phyloP scores from a whole-genome alignment of 306 rosid genomes.

The Crotalaria pallida region DNA sequence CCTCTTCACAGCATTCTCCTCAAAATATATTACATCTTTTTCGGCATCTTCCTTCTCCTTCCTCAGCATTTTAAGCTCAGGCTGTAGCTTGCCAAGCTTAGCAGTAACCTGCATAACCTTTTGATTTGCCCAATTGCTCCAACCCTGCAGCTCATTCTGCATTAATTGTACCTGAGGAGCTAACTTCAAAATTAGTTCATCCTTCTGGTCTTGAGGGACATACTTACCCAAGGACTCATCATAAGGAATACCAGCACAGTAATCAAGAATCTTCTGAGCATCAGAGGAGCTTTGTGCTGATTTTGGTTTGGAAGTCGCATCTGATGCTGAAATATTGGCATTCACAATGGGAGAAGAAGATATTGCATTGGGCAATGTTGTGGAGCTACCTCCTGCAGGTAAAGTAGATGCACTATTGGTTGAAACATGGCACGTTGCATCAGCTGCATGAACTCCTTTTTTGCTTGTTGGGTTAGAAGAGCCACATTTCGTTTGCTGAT shows the following conservation, averaged over 20 bases:
- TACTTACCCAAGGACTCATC: slow-evolving; percentile 37
- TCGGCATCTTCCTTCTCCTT: slow-evolving; percentile 43
- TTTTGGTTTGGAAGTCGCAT: slow-evolving; percentile 6
- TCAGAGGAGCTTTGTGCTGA: slow-evolving; percentile 10
- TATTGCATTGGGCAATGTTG: slow-evolving; percentile 25
- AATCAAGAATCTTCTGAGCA: slow-evolving; percentile 26
- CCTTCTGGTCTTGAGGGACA: slow-evolving; percentile 47
- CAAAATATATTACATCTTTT: slow-evolving; percentile 37
- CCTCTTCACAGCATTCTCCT: slow-evolving; percentile 52
- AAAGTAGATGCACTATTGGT: slow-evolving; percentile 26
- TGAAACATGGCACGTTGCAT: slow-evolving; percentile 17
- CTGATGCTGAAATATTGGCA: slow-evolving; percentile 18
- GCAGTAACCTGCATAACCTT: slow-evolving; percentile 58
- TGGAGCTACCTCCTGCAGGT: slow-evolving; percentile 21
- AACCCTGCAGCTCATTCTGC: slow-evolving; percentile 41
- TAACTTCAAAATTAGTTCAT: slow-evolving; percentile 39
- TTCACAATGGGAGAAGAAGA: slow-evolving; percentile 6
- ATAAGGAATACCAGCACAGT: slow-evolving; percentile 45
- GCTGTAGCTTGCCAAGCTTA: slow-evolving; percentile 38
- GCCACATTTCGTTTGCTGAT: slow-evolving; percentile 25
- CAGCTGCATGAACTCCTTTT: slow-evolving; percentile 13
- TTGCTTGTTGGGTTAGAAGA: slow-evolving; percentile 24
- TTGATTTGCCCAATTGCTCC: slow-evolving; percentile 56
- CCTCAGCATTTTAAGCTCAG: slow-evolving; percentile 44
- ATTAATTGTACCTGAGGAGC: slow-evolving; percentile 35